Evolutionary conservation across 2,329 filamentous ascomycete species (phyloP).

Genomic region (Xylaria sp.): DNA sequence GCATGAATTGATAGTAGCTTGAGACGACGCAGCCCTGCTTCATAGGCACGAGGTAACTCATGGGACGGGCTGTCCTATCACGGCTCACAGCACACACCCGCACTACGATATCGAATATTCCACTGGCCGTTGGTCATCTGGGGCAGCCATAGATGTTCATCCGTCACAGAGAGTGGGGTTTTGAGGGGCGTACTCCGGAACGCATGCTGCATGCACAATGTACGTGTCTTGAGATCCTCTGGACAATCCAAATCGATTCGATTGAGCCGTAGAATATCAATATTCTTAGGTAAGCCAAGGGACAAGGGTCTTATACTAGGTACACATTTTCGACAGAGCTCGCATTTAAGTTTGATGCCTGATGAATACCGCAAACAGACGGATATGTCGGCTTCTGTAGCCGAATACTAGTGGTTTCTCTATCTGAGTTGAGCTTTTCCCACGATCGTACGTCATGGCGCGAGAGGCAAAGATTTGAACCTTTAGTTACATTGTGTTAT

Average conservation of each 20-base stretch:
- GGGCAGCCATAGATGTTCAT: slow-evolving; percentile 15
- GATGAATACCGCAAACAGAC: not conserved
- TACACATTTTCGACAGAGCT: not conserved
- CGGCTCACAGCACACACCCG: slow-evolving; percentile 6
- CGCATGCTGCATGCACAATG: slow-evolving; percentile 15
- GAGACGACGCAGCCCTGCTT: slow-evolving; percentile 18
- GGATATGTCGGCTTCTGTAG: slow-evolving; percentile 22
- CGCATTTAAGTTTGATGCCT: not conserved
- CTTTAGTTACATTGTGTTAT: slow-evolving; percentile 12
- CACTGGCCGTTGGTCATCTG: slow-evolving; percentile 18
- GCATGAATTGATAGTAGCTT: slow-evolving; percentile 20
- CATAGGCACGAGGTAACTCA: slow-evolving; percentile 1
- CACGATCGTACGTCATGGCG: slow-evolving; percentile 1
- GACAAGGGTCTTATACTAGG: not conserved
- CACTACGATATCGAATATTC: slow-evolving; percentile 11
- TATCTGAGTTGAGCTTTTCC: slow-evolving; percentile 13
- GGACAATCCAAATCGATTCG: not conserved
- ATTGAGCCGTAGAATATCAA: not conserved
- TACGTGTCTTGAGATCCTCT: slow-evolving; percentile 11
- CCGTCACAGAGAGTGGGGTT: slow-evolving; percentile 5
- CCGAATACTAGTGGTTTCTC: not conserved
- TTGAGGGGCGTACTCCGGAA: not conserved
- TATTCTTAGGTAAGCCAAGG: not conserved
- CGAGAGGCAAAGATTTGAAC: slow-evolving; percentile 12
- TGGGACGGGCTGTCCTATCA: slow-evolving; percentile 17